phyloP scores from a whole-genome alignment of 768 basidiomycete genomes.

The Pholiota molesta region DNA sequence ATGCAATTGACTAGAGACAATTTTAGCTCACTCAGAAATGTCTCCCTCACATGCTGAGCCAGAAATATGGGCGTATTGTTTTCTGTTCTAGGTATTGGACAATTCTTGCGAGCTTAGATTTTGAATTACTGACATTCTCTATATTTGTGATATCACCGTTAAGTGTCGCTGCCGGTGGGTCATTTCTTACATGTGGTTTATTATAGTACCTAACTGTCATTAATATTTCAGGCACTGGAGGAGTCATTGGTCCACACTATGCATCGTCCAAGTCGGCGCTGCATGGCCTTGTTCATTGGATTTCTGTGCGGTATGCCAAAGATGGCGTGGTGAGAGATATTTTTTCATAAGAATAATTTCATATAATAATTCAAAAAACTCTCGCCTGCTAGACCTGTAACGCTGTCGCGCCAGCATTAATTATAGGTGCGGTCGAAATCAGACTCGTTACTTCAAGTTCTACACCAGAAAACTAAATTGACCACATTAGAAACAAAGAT shows the following conservation, averaged over 20 bases:
- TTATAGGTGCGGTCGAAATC: slow-evolving; percentile 36
- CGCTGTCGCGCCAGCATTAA: slow-evolving; percentile 54
- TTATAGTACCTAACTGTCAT: neutral
- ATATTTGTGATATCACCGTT: neutral
- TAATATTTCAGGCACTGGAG: slow-evolving; percentile 41
- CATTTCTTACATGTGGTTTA: neutral
- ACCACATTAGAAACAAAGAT: slow-evolving; percentile 44
- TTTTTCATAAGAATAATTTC: neutral
- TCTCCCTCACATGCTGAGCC: slow-evolving; percentile 50
- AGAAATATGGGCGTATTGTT: slow-evolving; percentile 52
- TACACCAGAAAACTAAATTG: neutral
- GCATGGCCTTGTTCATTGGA: slow-evolving; percentile 58
- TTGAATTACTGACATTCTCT: neutral
- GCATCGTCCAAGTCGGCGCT: slow-evolving; percentile 58
- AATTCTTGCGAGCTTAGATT: neutral
- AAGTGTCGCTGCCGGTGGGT: slow-evolving; percentile 50
- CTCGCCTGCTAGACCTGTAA: slow-evolving; percentile 52
- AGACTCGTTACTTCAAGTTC: neutral
- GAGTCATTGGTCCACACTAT: slow-evolving; percentile 59
- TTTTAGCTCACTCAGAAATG: slow-evolving; percentile 52
- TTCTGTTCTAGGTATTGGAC: slow-evolving; percentile 45
- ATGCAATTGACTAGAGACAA: neutral
- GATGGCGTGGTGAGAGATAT: slow-evolving; percentile 46
- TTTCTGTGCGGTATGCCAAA: slow-evolving; percentile 51
- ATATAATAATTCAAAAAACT: neutral